Evolutionary conservation across 495 filamentous ascomycete genomes (phyloP).

Genomic region (Xylaria scruposa): DNA sequence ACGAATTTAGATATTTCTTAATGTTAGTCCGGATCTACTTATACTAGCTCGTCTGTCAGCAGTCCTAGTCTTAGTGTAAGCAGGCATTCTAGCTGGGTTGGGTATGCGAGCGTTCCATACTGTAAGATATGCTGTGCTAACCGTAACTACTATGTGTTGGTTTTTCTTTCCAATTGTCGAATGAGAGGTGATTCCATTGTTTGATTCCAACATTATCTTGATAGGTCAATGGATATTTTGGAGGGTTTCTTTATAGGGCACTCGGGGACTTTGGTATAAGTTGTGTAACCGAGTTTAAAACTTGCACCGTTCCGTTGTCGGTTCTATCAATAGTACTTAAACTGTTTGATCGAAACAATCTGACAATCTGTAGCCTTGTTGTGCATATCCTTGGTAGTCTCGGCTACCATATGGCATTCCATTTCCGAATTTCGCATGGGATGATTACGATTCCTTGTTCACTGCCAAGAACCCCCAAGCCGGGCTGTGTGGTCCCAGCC

Average conservation of each 20-base stretch:
- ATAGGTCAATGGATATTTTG: neutral
- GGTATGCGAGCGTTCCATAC: neutral
- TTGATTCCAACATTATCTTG: neutral
- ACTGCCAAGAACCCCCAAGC: constrained; percentile 2
- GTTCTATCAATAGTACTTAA: neutral
- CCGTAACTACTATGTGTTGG: neutral
- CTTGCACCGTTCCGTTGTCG: neutral
- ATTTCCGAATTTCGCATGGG: neutral
- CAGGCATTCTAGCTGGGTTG: neutral
- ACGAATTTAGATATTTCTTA: neutral
- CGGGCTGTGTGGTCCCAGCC: neutral
- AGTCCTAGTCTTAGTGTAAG: neutral
- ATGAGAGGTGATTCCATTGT: neutral
- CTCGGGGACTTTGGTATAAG: neutral
- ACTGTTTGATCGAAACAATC: neutral
- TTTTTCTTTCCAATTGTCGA: neutral
- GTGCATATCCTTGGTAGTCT: neutral
- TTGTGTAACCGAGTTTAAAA: constrained; percentile 1
- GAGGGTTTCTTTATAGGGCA: neutral
- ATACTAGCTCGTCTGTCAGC: neutral
- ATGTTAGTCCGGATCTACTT: neutral
- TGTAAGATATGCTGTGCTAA: neutral
- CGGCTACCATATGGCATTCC: neutral
- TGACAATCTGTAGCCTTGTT: neutral
- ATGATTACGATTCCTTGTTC: constrained; percentile 1